These are phyloP conservation scores for Microsporum canis DNA, from an alignment of 2,329 filamentous ascomycete species.

Conservation along the genomic window DNA sequence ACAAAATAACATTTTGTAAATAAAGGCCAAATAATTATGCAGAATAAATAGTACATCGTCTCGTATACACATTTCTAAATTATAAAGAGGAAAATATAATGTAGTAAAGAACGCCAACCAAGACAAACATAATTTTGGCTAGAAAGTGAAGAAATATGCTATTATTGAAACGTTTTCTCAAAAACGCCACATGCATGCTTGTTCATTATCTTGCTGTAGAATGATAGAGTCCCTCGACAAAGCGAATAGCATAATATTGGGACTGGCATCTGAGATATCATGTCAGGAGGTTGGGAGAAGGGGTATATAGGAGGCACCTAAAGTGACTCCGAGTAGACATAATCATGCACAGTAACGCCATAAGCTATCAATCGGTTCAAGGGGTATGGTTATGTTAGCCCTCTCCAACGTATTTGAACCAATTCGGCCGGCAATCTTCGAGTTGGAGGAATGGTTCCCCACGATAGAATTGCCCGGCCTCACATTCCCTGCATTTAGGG, in stretches of 20 bases:
- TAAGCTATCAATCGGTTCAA: neutral
- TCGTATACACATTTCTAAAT: neutral
- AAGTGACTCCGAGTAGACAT: neutral
- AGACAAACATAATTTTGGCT: neutral
- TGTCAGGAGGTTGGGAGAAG: neutral
- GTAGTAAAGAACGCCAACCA: neutral
- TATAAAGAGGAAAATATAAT: neutral
- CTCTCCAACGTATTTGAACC: constrained; percentile 91
- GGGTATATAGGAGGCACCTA: neutral
- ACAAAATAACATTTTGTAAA: neutral
- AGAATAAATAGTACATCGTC: neutral
- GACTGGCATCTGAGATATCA: neutral
- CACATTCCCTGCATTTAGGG: constrained; percentile 80
- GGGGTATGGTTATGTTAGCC: constrained; percentile 27
- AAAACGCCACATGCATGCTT: neutral
- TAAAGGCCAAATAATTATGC: neutral
- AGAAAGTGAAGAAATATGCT: neutral
- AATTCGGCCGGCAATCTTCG: constrained; percentile 90
- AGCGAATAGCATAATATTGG: neutral
- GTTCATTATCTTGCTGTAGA: neutral
- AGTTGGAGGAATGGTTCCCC: constrained; percentile 74
- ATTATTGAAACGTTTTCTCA: neutral
- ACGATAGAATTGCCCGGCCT: constrained; percentile 77
- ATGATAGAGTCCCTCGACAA: neutral
- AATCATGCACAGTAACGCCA: neutral